A percentile compares a stretch with the other conserved stretches of the same genome.
Conservation (phyloP, 164 flowering plant species). For the Sextonia rubra region DNA sequence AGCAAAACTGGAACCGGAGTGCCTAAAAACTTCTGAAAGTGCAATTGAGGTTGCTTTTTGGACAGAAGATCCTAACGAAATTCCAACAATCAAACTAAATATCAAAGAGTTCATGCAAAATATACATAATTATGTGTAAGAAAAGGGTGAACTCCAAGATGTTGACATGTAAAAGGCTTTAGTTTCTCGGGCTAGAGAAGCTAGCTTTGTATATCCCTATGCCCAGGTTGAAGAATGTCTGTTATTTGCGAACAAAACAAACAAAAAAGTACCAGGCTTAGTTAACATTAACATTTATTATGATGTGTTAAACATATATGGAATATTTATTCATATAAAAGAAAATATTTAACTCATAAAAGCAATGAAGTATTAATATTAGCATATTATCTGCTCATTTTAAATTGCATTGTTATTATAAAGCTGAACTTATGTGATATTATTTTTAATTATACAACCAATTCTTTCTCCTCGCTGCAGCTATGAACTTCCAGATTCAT, state of each 20-base stretch:
- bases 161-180: constrained; percentile 70
- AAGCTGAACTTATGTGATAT: background rate
- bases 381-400: background rate
- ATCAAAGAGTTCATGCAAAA: constrained; percentile 56
- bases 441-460: background rate
- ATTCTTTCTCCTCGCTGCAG: constrained; percentile 42
- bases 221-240: constrained; percentile 49
- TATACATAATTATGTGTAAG: constrained; percentile 55
- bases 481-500: constrained; percentile 50
- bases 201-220: constrained; percentile 50
- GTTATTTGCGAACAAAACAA: constrained; percentile 62
- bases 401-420: too few relatives aligned
- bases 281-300: background rate
- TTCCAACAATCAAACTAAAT: constrained; percentile 76
- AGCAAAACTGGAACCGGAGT: too few relatives aligned
- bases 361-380: too few relatives aligned
- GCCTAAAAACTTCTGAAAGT: too few relatives aligned
- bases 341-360: too few relatives aligned
- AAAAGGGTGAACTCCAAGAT: constrained; percentile 59
- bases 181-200: constrained; percentile 44
- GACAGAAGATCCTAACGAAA: too few relatives aligned
- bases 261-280: too few relatives aligned
- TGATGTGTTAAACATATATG: background rate
- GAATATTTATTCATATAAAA: background rate
- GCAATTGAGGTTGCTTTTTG: too few relatives aligned